These are phyloP conservation scores for Sporothrix dimorphospora DNA, from an alignment of 2,329 filamentous ascomycete species.

Conservation along the genomic window DNA sequence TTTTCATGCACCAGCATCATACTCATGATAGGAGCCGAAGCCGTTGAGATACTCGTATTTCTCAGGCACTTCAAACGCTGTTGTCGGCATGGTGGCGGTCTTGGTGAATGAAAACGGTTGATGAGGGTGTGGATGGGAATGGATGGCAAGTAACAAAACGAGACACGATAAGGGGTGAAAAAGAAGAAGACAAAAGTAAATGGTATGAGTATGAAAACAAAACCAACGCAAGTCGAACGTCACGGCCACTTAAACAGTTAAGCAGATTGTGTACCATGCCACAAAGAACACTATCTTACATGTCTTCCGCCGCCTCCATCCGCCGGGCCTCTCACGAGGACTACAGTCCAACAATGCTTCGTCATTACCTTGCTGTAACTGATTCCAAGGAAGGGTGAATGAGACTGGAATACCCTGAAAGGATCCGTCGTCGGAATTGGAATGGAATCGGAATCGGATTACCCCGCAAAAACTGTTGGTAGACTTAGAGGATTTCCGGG, in stretches of 20 bases:
- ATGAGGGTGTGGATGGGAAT: neutral
- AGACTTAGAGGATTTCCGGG: neutral
- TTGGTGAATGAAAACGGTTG: too few relatives aligned
- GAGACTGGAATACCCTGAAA: neutral
- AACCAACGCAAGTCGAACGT: neutral
- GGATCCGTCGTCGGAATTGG: neutral
- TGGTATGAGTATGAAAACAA: neutral
- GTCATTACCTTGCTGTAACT: too few relatives aligned
- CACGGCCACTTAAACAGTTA: neutral
- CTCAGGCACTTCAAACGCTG: conserved; percentile 52
- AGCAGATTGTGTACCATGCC: neutral
- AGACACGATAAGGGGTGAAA: neutral
- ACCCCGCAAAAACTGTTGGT: neutral
- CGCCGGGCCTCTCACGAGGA: neutral
- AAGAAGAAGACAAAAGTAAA: neutral
- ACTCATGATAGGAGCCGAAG: conserved; percentile 79
- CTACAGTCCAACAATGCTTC: too few relatives aligned
- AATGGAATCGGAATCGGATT: neutral
- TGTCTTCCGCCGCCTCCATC: neutral
- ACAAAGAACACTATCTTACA: neutral
- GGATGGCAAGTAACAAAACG: neutral
- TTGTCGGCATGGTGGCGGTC: conserved; percentile 51
- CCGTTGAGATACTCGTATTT: conserved; percentile 78
- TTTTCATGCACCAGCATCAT: conserved; percentile 37
- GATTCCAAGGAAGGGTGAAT: neutral